Base-by-base conservation (phyloP, 192 early-diverging fungal genomes). In the Entophlyctis luteolus region DNA sequence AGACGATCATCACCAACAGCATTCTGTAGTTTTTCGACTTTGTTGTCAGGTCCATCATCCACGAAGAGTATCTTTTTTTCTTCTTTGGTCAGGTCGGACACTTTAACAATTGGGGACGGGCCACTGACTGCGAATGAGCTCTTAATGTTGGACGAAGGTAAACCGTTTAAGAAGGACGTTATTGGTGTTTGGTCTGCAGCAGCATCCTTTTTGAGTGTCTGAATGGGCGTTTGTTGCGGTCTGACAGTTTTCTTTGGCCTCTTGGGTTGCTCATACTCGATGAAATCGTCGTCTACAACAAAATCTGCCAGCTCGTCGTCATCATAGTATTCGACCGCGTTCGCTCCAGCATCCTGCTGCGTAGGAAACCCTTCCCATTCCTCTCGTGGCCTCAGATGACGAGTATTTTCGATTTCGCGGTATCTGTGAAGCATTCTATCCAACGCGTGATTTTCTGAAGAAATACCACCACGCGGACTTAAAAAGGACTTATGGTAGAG, bases 251-350 rank as follows among this genome's bases (percentile, higher is more conserved):
- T 63, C 20, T 45, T 1, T 20, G 60, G 46, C 34, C 22, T 47
- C 6, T n/a, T 20, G 5, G n/a, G 14, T 4, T 29, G 54, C 12
- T 34, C 36, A 4, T 29, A 55, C 25, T 52, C 49, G 12, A 52
- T 52, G 34, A 49, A 63, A 20, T 67, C 74, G 14, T 68, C 75
- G 50, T 74, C 67, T n/a, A 81, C 80, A 50, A 84, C 72, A 14
- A 81, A 84, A 3, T 70, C 71, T n/a, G 62, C 68, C 8, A 75
- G 67, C 12, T 75, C 70, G 4, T 52, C 39, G 12, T 67, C 77
- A 25, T 59, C 62, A 20, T 66, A 70, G 2, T 46, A 69, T 33
- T 76, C 77, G 0, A 46, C 48, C 14, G 70, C 74, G 22, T 68
- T 33, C 12, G 67, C 67, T 8, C 67, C 67, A 31, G 53, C 67